Evolutionary conservation across 768 basidiomycete species (phyloP).

Genomic region (Amylocystis lapponica): DNA sequence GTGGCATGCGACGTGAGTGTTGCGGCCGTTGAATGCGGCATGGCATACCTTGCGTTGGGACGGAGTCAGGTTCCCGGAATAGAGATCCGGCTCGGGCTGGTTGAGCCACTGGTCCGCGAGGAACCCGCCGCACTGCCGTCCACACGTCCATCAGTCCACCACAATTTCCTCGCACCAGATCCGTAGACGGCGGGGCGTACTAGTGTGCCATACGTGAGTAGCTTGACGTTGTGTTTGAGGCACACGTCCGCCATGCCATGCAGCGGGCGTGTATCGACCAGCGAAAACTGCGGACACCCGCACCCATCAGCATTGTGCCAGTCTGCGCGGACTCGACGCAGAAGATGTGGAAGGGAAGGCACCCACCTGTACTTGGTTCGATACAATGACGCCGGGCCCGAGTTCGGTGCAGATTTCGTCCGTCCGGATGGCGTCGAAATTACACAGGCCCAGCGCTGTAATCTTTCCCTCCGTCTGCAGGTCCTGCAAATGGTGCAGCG

Average conservation of each 20-base stretch:
- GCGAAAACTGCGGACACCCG: slow-evolving; percentile 66
- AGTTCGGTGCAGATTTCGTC: slow-evolving; percentile 77
- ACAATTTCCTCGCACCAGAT: background rate
- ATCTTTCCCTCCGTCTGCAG: slow-evolving; percentile 58
- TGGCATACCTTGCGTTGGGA: slow-evolving; percentile 71
- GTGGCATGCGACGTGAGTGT: background rate
- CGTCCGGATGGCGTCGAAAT: slow-evolving; percentile 70
- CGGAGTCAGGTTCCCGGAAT: slow-evolving; percentile 63
- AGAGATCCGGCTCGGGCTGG: slow-evolving; percentile 63
- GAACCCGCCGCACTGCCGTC: slow-evolving; percentile 72
- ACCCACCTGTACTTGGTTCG: slow-evolving; percentile 88
- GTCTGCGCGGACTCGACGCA: background rate
- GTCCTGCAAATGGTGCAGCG: slow-evolving; percentile 47
- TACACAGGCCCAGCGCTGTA: slow-evolving; percentile 66
- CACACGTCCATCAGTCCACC: background rate
- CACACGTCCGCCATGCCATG: slow-evolving; percentile 78
- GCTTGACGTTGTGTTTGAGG: slow-evolving; percentile 61
- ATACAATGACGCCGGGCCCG: slow-evolving; percentile 65
- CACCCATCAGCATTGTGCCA: background rate
- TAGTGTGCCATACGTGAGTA: slow-evolving; percentile 78
- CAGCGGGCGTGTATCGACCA: slow-evolving; percentile 74
- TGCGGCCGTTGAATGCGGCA: background rate
- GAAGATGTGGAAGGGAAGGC: slow-evolving; percentile 2
- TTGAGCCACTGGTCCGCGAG: slow-evolving; percentile 72
- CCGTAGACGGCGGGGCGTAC: slow-evolving; percentile 28